Evolutionary conservation across 1,284 basidiomycete species (phyloP).

Genomic region (Irpex sp.): DNA sequence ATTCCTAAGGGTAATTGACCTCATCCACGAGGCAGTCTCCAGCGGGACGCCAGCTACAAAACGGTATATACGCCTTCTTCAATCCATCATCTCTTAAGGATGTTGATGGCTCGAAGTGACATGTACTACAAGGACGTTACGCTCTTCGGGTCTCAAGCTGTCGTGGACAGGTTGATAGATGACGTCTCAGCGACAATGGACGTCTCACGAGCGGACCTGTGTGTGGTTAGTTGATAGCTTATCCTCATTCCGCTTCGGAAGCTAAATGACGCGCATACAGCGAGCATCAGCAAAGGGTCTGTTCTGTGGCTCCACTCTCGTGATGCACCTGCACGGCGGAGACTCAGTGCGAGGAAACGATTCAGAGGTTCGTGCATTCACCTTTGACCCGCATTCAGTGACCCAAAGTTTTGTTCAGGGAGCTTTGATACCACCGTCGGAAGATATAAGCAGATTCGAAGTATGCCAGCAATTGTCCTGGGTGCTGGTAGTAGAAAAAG

Average conservation of each 20-base stretch:
- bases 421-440: constrained; percentile 70
- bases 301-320: constrained; percentile 64
- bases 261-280: constrained; percentile 35
- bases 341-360: constrained; percentile 48
- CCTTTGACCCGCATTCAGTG: neutral
- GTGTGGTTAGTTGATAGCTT: constrained; percentile 54
- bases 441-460: constrained; percentile 62
- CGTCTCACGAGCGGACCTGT: constrained; percentile 70
- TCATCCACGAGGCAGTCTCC: constrained; percentile 61
- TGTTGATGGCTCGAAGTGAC: constrained; percentile 50
- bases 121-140: constrained; percentile 82
- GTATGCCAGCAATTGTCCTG: constrained; percentile 56
- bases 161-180: constrained; percentile 84
- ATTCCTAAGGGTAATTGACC: constrained; percentile 55
- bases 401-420: constrained; percentile 42
- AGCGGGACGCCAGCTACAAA: constrained; percentile 61
- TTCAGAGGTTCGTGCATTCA: constrained; percentile 46
- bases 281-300: constrained; percentile 87
- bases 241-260: neutral
- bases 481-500: constrained; percentile 90
- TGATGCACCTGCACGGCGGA: constrained; percentile 54
- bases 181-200: constrained; percentile 82
- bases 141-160: constrained; percentile 71
- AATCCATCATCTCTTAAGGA: neutral
- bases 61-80: constrained; percentile 39